A percentile compares a stretch with the other conserved stretches of the same genome.
Conservation (phyloP, 495 filamentous ascomycete species). For the Parmelia sp. region DNA sequence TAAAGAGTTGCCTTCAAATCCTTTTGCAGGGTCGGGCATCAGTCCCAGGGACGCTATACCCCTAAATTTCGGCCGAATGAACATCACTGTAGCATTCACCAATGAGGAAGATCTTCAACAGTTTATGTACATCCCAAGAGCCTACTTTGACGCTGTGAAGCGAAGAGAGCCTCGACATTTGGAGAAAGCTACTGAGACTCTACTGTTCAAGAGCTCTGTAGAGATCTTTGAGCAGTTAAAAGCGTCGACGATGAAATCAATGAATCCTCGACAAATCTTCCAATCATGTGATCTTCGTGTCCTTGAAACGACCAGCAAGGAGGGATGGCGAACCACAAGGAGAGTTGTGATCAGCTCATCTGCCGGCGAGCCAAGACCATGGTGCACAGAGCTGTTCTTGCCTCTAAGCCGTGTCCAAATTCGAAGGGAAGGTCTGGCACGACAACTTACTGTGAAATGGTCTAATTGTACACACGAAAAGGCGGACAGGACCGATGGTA, state of each 20-base stretch:
- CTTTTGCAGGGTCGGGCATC: constrained; percentile 13
- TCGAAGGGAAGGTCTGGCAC: constrained; percentile 28
- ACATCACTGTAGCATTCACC: constrained; percentile 34
- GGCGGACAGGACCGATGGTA: constrained; percentile 34
- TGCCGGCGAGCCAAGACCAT: constrained; percentile 32
- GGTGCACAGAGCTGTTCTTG: constrained; percentile 37
- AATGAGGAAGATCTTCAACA: constrained; percentile 31
- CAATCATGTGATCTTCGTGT: constrained; percentile 40
- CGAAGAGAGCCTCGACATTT: constrained; percentile 37
- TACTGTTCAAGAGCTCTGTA: constrained; percentile 35
- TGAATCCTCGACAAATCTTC: constrained; percentile 30
- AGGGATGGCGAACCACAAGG: constrained; percentile 37
- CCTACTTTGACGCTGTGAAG: constrained; percentile 37
- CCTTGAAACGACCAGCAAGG: constrained; percentile 34
- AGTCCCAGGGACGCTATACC: constrained; percentile 28
- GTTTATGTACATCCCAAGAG: constrained; percentile 35
- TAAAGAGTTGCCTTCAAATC: constrained; percentile 3
- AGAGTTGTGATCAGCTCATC: constrained; percentile 40
- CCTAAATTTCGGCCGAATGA: constrained; percentile 32
- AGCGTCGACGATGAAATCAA: constrained; percentile 32
- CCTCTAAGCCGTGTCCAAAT: constrained; percentile 37
- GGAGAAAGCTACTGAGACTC: constrained; percentile 32
- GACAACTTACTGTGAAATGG: constrained; percentile 37
- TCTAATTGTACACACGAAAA: constrained; percentile 38
- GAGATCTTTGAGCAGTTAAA: constrained; percentile 35